Evolutionary conservation across 768 basidiomycete genomes (phyloP).

Genomic region (Leccinum boreale): DNA sequence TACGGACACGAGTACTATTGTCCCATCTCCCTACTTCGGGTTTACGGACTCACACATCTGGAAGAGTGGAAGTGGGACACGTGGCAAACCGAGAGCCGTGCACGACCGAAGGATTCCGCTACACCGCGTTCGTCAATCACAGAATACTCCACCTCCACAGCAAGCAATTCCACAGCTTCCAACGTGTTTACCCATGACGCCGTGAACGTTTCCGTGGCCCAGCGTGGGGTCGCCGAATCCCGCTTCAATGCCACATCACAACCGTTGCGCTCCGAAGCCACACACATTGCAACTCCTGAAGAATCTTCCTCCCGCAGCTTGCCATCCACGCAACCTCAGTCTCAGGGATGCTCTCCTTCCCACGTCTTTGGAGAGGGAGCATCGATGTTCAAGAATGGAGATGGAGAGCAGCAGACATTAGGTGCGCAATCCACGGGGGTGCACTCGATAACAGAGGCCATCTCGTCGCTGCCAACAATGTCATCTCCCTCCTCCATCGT

Average conservation of each 20-base stretch:
- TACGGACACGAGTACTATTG: constrained; percentile 97
- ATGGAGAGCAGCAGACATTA: background rate
- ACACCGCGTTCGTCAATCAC: constrained; percentile 14
- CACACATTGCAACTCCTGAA: background rate
- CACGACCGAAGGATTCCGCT: constrained; percentile 37
- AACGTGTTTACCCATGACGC: background rate
- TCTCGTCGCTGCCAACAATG: constrained; percentile 17
- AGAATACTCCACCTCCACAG: constrained; percentile 16
- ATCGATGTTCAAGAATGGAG: background rate
- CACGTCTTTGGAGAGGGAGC: background rate
- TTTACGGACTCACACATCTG: constrained; percentile 94
- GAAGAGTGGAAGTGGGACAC: constrained; percentile 93
- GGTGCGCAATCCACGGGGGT: background rate
- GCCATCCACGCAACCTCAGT: background rate
- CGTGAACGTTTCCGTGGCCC: constrained; percentile 5
- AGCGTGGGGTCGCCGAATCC: background rate
- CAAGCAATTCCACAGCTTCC: background rate
- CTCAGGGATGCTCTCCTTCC: background rate
- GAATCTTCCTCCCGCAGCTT: background rate
- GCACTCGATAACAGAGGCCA: constrained; percentile 19
- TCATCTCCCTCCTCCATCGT: constrained; percentile 6
- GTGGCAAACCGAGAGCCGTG: constrained; percentile 70
- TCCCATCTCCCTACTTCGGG: constrained; percentile 86
- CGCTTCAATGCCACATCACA: background rate
- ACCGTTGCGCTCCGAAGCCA: background rate